Base-by-base conservation (phyloP, 495 filamentous ascomycete species). In the Bacidia gigantensis region DNA sequence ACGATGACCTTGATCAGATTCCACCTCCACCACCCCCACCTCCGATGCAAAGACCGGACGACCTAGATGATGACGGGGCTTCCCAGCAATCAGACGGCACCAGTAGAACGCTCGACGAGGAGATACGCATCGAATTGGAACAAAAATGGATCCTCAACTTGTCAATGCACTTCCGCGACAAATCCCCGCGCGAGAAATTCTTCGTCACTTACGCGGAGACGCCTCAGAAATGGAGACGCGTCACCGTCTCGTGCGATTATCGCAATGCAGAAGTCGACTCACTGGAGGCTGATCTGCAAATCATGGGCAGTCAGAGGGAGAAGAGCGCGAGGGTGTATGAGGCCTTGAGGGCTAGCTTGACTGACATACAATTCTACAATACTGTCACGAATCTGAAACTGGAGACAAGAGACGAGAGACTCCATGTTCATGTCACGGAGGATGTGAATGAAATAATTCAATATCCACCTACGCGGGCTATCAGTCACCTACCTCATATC, bases 351-450 rank as follows among this genome's bases (percentile, higher is more conserved):
- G 87, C 95, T 51, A 95, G 87, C 14, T 76, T 98, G 12, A 72
- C 76, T 2, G 87, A 92, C 49, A 96, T 98, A 41, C 85, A 94
- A 60, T 98, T 95, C 64, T 97, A 93, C 66, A 77, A 87, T 54
- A 93, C 87, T 3, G 92, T 96, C 26, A 98, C 93, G 18, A 98
- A 98, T 61, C 75, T 98, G 43, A 97, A 95, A 64, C 72, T 98
- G 14, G 81, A 95, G 64, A 98, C 92, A 1, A 82, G 78, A 38
- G 86, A 95, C 42, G 87, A 87, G 23, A 79, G 88, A 45, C 72
- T 98, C 46, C 92, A 98, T 67, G 89, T 98, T 20, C 92, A 97
- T 64, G 92, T 98, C 44, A 93, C 90, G n/a, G 92, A 97, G 64
- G 92, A 98, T 65, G 77, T 88, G 45, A 92, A 96, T 62, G 92